Evolutionary conservation across 495 filamentous ascomycete species (phyloP).

Genomic region (Aspergillus egyptiacus): DNA sequence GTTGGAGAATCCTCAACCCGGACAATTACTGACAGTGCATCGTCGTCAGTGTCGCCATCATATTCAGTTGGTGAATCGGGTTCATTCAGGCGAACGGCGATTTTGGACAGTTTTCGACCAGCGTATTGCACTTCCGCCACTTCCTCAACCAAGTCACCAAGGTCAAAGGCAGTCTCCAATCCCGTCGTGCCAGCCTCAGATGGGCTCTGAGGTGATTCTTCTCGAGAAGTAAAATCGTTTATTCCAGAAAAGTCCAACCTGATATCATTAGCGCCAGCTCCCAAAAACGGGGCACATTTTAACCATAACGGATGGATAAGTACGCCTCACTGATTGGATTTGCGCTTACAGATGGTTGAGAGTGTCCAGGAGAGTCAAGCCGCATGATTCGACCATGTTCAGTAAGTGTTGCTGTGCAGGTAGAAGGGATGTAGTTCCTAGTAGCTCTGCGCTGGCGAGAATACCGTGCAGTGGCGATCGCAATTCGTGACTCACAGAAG

Average conservation of each 20-base stretch:
- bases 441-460: constrained; percentile 56
- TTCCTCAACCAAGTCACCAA: constrained; percentile 51
- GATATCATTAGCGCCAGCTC: not conserved
- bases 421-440: constrained; percentile 40
- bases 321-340: no score
- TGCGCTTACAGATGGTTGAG: constrained; percentile 55
- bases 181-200: constrained; percentile 7
- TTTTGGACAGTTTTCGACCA: constrained; percentile 26
- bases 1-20: constrained; percentile 47
- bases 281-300: no score
- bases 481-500: constrained; percentile 66
- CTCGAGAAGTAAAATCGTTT: constrained; percentile 30
- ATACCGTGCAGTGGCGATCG: constrained; percentile 66
- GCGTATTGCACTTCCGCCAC: constrained; percentile 54
- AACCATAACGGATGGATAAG: not conserved
- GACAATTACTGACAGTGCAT: constrained; percentile 40
- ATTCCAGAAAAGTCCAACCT: constrained; percentile 53
- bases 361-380: constrained; percentile 61
- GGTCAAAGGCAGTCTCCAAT: constrained; percentile 33
- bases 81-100: not conserved
- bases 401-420: constrained; percentile 46
- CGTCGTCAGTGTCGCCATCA: not conserved
- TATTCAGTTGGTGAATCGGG: not conserved
- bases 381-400: constrained; percentile 59
- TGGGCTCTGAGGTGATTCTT: constrained; percentile 8